These are phyloP conservation scores for Azolla pinnata DNA, from an alignment of 75 land plant species.

Conservation along the genomic window DNA sequence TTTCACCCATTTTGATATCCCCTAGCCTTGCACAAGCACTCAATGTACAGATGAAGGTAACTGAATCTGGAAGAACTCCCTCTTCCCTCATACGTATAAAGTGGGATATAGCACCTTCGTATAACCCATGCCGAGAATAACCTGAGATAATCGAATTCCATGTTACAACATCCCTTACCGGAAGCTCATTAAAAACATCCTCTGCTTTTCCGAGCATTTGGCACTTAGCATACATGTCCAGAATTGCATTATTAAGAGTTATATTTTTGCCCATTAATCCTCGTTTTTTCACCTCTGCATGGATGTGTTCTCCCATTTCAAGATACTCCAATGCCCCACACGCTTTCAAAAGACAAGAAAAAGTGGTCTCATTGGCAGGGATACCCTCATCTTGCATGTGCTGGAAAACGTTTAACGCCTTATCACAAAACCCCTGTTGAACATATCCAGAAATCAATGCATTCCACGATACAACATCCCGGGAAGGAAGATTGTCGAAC, in stretches of 20 bases:
- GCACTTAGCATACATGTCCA: conserved; percentile 25
- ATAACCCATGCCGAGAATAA: conserved; percentile 9
- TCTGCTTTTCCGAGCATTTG: conserved; percentile 16
- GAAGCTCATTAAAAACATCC: conserved; percentile 9
- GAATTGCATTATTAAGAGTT: conserved; percentile 11
- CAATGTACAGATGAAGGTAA: conserved; percentile 14
- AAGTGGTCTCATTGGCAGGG: conserved; percentile 15
- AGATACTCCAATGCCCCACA: conserved; percentile 21
- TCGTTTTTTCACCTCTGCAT: conserved; percentile 4
- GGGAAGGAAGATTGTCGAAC: conserved; percentile 13
- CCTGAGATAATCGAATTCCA: conserved; percentile 20
- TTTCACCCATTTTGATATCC: conserved; percentile 15
- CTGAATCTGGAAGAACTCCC: conserved; percentile 16
- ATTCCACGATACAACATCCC: conserved; percentile 19
- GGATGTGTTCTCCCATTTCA: conserved; percentile 19
- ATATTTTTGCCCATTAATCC: conserved; percentile 11
- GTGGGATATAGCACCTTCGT: conserved; percentile 9
- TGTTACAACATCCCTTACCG: conserved; percentile 1
- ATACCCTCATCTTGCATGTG: conserved; percentile 13
- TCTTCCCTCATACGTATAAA: conserved; percentile 3
- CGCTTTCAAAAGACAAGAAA: conserved; percentile 14
- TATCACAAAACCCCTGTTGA: conserved; percentile 9
- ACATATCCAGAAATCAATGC: conserved; percentile 24
- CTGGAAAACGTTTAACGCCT: conserved; percentile 16
- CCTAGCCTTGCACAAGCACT: conserved; percentile 20